Evolutionary conservation across 2,329 filamentous ascomycete genomes (phyloP).

Genomic region (Penicillium thymicola): DNA sequence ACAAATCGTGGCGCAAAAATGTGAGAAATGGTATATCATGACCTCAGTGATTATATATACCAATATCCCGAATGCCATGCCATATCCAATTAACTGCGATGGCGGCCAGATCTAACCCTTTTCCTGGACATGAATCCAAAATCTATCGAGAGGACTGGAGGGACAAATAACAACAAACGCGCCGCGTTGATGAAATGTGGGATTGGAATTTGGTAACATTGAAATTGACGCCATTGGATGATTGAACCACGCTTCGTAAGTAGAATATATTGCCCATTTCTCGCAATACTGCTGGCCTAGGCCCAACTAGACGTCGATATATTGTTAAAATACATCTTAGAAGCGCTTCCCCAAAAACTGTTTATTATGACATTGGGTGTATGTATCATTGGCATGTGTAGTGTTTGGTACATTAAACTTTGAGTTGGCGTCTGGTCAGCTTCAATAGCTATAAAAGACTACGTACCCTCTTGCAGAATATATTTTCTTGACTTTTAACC

Average conservation of each 20-base stretch:
- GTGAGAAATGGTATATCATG: too few species aligned
- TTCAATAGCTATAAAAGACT: background rate
- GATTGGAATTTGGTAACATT: background rate
- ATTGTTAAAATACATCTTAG: background rate
- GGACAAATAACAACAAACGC: background rate
- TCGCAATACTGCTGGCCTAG: background rate
- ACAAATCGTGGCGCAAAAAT: background rate
- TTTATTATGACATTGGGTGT: background rate
- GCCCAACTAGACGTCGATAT: background rate
- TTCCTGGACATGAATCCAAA: background rate
- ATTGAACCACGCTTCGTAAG: background rate
- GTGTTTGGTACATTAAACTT: background rate
- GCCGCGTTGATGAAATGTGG: too few species aligned
- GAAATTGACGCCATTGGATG: background rate
- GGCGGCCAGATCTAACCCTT: background rate
- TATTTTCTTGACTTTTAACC: background rate
- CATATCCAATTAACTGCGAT: background rate
- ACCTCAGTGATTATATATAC: too few species aligned
- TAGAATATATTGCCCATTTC: background rate
- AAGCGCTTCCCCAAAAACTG: accelerated
- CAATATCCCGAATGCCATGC: background rate
- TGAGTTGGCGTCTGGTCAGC: background rate
- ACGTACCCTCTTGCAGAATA: too few species aligned
- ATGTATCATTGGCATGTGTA: background rate
- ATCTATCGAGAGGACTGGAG: background rate